Evolutionary conservation across 2,329 filamentous ascomycete species (phyloP), one percentile per base, ranked within the genome.

Genomic region (Trichoderma lentiforme): DNA sequence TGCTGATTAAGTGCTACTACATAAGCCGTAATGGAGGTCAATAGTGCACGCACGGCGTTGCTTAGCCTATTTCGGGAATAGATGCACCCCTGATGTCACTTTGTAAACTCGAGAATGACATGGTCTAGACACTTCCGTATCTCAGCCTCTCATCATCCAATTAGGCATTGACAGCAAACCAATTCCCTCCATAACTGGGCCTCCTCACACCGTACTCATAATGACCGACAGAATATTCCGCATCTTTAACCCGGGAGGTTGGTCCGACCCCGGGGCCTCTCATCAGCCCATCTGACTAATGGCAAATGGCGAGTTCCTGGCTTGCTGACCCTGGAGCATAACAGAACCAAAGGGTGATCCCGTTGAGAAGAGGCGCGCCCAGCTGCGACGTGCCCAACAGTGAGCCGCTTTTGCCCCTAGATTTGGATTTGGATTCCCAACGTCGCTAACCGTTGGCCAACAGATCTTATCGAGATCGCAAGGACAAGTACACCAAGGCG

Each of bases 201-300:
- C 12, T 47, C 15, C 4, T 47, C 24, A 24, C 24, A 36, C 39
- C 30, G 47, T 53, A 15, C 34, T 36, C 34, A 36, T 6, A 56
- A 77, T 77, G 76, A 47, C 71, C 36, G 74, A 71, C 36, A 62
- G 30, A 51, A 79, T 81, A 32, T 81, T 81, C 32, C 78, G 78
- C 24, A 80, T 81, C 3, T 81, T 81, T n/a, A 81, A 80, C 8
- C 79, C 79, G 7, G 72, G 68, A 18, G 79, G 65, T 68, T 43
- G 34, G 65, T 68, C 34, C 12, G 53, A 68, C 34, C 53, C 18
- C 39, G 39, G 39, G 9, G 14, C 12, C 15, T 24, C 26, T 58
- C 24, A 18, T 18, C 15, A 43, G 15, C 51, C 63, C 64, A 28
- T 28, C 53, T 47, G 18, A 21, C 32, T 26, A 34, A 51, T 12